Evolutionary conservation across 2,329 filamentous ascomycete species (phyloP), one percentile per base, ranked within the genome.

Genomic region (Colletotrichum sp.): DNA sequence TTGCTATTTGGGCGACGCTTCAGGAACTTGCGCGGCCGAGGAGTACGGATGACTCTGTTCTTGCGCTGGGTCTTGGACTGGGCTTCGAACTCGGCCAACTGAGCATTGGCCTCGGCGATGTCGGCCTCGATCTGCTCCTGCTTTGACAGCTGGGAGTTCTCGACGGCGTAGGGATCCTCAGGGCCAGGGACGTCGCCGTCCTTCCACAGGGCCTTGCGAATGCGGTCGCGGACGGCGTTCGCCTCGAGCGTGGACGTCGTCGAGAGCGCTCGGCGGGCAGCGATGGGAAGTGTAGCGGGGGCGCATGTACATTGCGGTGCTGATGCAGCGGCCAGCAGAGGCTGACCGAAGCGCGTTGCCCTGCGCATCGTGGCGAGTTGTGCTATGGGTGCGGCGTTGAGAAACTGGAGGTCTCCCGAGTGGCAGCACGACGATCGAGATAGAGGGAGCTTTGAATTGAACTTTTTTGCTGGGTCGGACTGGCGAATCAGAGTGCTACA

Each of bases 151-250:
- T 82, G 81, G 2, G 79, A 74, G 57, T 83, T 81, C 8, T 77
- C 44, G 4, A 81, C 80, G 76, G 85, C 85, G 66, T 86, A 86
- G 1, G 85, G 85, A 52, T 86, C 85, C 68, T 83, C 83, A 15
- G 83, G 77, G 1, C 84, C 85, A 19, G 84, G 85, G 7, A 83
- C 83, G 11, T 86, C 82, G 61, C 34, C 66, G 75, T 81, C 84
- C 76, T 84, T 85, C 84, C 84, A 86, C 64, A 86, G 82, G 80
- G 85, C 84, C 57, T 80, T 79, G 55, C 86, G 85, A 71, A 87
- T 76, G 82, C 85, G 85, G 74, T 85, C 81, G 39, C 59, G 28
- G 59, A 83, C 83, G 76, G 82, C 83, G 75, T 82, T 84, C 28
- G 28, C 34, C 81, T 82, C 72, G 78, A 81, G 75, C 78, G 80